Percentiles rank a stretch among this genome's conserved stretches.
phyloP scores from a whole-genome alignment of 2,329 filamentous ascomycete species.

The Aspergillus sp. region DNA sequence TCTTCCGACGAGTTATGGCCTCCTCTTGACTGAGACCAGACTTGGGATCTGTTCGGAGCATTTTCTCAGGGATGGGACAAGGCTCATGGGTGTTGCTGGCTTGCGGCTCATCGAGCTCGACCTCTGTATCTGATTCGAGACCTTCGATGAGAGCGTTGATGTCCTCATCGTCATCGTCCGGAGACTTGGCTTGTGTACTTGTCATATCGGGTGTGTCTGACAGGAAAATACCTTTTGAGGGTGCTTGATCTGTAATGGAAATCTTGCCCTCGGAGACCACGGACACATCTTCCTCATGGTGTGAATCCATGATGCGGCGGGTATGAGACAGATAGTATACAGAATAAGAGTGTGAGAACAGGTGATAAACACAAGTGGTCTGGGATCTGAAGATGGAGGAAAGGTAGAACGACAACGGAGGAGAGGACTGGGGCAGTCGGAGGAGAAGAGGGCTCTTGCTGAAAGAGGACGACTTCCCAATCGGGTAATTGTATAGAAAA shows the following conservation, averaged over 20 bases:
- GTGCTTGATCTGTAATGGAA: background rate
- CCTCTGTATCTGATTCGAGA: slow-evolving; percentile 69
- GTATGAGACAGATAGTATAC: background rate
- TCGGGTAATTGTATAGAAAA: background rate
- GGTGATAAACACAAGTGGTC: background rate
- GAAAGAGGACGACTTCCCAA: background rate
- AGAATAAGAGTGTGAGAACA: background rate
- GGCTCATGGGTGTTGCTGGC: slow-evolving; percentile 52
- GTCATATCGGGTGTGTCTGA: background rate
- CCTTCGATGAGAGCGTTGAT: slow-evolving; percentile 86
- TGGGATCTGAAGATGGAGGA: background rate
- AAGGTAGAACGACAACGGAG: background rate
- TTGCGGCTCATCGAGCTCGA: slow-evolving; percentile 60
- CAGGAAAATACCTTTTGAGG: background rate
- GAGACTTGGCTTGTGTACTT: slow-evolving; percentile 17
- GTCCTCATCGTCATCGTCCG: slow-evolving; percentile 73
- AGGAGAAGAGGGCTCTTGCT: background rate
- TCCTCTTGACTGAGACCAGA: slow-evolving; percentile 70
- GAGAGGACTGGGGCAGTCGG: background rate
- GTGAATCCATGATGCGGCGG: background rate
- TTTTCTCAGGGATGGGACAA: slow-evolving; percentile 66
- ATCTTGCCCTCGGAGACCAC: background rate
- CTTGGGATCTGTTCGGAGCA: slow-evolving; percentile 72
- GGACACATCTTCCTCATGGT: background rate
- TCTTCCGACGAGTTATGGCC: slow-evolving; percentile 62